Percentiles rank a stretch among this genome's conserved stretches.
phyloP scores from a whole-genome alignment of 202 grass and related monocot genomes.

The Setaria italica region DNA sequence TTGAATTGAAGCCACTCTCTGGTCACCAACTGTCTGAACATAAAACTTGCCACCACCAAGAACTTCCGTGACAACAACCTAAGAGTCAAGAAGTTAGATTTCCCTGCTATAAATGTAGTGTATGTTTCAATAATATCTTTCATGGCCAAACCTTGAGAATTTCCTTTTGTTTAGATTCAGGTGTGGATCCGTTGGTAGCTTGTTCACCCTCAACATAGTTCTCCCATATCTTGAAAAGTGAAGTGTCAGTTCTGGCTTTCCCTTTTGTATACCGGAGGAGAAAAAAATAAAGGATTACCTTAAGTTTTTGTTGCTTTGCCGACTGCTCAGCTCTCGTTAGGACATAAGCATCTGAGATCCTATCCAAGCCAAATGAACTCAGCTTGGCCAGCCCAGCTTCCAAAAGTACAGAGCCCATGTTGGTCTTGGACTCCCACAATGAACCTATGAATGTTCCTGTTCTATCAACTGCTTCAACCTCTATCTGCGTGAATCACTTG shows the following conservation, averaged over 20 bases:
- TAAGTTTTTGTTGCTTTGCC: slow-evolving; percentile 90
- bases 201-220: slow-evolving; percentile 91
- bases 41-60: slow-evolving; percentile 95
- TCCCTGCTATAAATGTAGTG: not conserved
- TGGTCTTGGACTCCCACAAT: slow-evolving; percentile 88
- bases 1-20: slow-evolving; percentile 82
- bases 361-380: slow-evolving; percentile 82
- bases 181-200: slow-evolving; percentile 70
- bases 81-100: slow-evolving; percentile 28
- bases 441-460: slow-evolving; percentile 97
- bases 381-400: slow-evolving; percentile 90
- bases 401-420: slow-evolving; percentile 76
- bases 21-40: slow-evolving; percentile 87
- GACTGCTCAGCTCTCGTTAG: slow-evolving; percentile 79
- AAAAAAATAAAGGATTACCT: slow-evolving; percentile 49
- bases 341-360: slow-evolving; percentile 74
- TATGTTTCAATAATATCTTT: slow-evolving; percentile 29
- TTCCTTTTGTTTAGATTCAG: slow-evolving; percentile 87
- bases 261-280: slow-evolving; percentile 5
- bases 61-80: slow-evolving; percentile 93
- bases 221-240: slow-evolving; percentile 85
- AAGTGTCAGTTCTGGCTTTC: slow-evolving; percentile 13
- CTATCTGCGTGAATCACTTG: slow-evolving; percentile 67
- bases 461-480: slow-evolving; percentile 94
- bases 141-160: slow-evolving; percentile 79